Conservation (phyloP, 2,329 filamentous ascomycete genomes). For the Fusarium mangiferae region DNA sequence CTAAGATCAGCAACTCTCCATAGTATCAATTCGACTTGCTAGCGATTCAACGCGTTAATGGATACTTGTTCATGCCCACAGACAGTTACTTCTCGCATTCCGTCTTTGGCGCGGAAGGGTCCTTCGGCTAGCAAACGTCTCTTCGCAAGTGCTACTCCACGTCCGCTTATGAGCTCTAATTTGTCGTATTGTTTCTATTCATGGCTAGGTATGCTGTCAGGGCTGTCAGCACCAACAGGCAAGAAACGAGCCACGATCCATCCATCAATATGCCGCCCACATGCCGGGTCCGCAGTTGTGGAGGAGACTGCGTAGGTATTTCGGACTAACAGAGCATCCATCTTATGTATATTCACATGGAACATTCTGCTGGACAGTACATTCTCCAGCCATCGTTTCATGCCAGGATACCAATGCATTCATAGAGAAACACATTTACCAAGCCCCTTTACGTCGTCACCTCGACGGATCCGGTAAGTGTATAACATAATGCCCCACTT, state of each 20-base stretch:
- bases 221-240: conserved; percentile 1
- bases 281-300: conserved; percentile 2
- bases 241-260: conserved; percentile 6
- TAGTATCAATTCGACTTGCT: neutral
- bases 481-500: conserved; percentile 37
- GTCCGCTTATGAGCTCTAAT: conserved; percentile 9
- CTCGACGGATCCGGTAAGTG: conserved; percentile 32
- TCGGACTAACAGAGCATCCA: neutral
- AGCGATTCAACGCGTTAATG: neutral
- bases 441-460: conserved; percentile 42
- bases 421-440: conserved; percentile 10
- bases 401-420: conserved; percentile 7
- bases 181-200: conserved; percentile 30
- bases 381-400: conserved; percentile 1
- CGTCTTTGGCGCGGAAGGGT: conserved; percentile 5
- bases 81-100: neutral
- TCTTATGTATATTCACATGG: conserved; percentile 2
- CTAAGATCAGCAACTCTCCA: conserved; percentile 26
- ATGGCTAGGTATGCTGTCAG: conserved; percentile 18
- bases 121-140: conserved; percentile 7
- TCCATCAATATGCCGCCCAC: conserved; percentile 8
- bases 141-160: conserved; percentile 14
- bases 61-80: neutral
- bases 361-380: conserved; percentile 7
- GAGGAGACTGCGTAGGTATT: conserved; percentile 10